Base-by-base conservation (phyloP, 1,284 basidiomycete genomes). In the Puccinia coronata region DNA sequence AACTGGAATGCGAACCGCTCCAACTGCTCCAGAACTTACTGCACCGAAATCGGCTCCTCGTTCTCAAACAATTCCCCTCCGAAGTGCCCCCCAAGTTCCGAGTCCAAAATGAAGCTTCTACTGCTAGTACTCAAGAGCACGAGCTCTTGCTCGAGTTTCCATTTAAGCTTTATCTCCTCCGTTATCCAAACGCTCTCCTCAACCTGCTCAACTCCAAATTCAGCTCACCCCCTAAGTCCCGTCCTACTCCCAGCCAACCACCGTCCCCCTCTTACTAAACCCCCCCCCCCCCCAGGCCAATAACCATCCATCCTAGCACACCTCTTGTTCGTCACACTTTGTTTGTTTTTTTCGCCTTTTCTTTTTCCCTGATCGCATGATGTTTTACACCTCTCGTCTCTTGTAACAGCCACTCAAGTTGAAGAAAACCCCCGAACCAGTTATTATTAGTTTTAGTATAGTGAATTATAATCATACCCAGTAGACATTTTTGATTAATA, bases 201-300 rank as follows among this genome's bases (percentile, higher is more conserved):
- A 78, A 78, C 34, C 39, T 67, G 2, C 28, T 78, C 43, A 53
- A 69, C 18, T 78, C 75, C 1, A 78, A 78, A 41, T 78, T 78
- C 25, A 16, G 25, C 18, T 23, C 18, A 2, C 49, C 36, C 2
- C 12, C 23, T 16, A 47, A 69, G 4, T n/a, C 0, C 20, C 3
- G 49, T 2, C 25, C 12, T 11, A 28, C 28, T 34, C 34, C 14
- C 36, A 1, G 43, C 16, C 18, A 36, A 4, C 6, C 28, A 39
- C 11, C 2, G 14, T 25, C 12, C 3, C 34, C 34, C 59, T 39
- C 34, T 20, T 18, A 16, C 16, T 16, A 36, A 61, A 47, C 43
- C 16, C 16, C 8, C 9, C 9, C 43, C 8, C 43, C 43, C 43
- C 8, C 9, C 43, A 47, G 43, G 8, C 16, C 43, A 8, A 8